Conservation (phyloP, 352 stramenopile species). For the Phytophthora brassicae region DNA sequence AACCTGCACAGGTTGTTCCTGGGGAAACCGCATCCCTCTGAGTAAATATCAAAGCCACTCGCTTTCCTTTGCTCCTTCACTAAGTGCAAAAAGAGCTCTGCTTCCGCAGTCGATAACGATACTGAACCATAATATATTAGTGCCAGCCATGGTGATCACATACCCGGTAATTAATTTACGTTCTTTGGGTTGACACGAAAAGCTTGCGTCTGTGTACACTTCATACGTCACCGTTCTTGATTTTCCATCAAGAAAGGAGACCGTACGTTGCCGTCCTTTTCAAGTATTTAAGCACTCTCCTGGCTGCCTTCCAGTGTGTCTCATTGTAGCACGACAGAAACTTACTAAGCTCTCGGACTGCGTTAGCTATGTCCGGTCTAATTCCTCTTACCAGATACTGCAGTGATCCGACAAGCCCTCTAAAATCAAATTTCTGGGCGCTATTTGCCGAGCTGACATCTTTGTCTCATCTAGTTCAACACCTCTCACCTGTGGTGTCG, state of each 20-base stretch:
- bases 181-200: neutral
- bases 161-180: neutral
- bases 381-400: neutral
- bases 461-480: neutral
- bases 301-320: neutral
- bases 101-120: neutral
- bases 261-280: neutral
- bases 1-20: neutral
- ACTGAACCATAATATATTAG: neutral
- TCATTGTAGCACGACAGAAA: neutral
- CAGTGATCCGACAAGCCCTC: neutral
- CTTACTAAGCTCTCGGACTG: neutral
- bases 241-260: neutral
- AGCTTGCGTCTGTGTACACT: neutral
- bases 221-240: neutral
- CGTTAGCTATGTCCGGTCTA: neutral
- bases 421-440: neutral
- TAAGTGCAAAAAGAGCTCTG: slow-evolving; percentile 1
- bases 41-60: neutral
- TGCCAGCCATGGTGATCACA: neutral
- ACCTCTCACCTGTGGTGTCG: neutral
- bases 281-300: neutral
- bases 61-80: neutral
- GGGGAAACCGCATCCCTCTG: neutral
- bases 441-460: neutral